Percentiles rank a stretch among this genome's conserved stretches.
Conservation (phyloP, 345 rosid genomes). For the Psidium guajava region DNA sequence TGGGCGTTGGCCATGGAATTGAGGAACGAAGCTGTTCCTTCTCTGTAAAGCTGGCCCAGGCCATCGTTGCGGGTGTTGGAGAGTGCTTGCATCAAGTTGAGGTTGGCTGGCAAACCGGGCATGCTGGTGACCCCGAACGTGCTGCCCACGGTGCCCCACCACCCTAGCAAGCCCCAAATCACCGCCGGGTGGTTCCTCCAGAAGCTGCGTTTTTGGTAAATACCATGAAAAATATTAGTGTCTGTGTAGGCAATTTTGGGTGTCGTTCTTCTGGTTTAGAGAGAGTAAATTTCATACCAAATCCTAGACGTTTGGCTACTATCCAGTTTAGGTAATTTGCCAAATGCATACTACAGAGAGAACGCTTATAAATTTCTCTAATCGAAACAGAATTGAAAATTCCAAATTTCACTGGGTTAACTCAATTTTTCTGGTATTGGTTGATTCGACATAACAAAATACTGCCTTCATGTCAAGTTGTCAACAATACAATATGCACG, state of each 20-base stretch:
- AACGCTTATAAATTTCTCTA: neutral
- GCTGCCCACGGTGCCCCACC: slow-evolving; percentile 80
- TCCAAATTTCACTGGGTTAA: neutral
- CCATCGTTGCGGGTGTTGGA: slow-evolving; percentile 41
- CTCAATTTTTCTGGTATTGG: neutral
- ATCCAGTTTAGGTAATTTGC: neutral
- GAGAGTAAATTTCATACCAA: neutral
- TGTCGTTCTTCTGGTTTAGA: neutral
- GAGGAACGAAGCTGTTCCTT: slow-evolving; percentile 88
- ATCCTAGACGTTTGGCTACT: neutral
- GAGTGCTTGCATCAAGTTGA: slow-evolving; percentile 76
- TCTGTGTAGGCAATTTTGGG: neutral
- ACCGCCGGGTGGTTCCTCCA: slow-evolving; percentile 83
- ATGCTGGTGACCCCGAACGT: slow-evolving; percentile 38
- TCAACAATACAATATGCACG: neutral
- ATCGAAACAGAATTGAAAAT: neutral
- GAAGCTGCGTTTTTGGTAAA: slow-evolving; percentile 33
- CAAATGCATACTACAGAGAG: neutral
- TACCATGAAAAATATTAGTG: neutral
- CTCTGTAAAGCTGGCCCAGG: slow-evolving; percentile 65
- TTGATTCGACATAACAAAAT: neutral
- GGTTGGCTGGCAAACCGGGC: slow-evolving; percentile 51
- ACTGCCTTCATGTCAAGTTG: neutral
- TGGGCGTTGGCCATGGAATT: slow-evolving; percentile 64
- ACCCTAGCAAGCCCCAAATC: slow-evolving; percentile 75